Conservation (phyloP, 768 basidiomycete genomes). For the Daedalea quercina region DNA sequence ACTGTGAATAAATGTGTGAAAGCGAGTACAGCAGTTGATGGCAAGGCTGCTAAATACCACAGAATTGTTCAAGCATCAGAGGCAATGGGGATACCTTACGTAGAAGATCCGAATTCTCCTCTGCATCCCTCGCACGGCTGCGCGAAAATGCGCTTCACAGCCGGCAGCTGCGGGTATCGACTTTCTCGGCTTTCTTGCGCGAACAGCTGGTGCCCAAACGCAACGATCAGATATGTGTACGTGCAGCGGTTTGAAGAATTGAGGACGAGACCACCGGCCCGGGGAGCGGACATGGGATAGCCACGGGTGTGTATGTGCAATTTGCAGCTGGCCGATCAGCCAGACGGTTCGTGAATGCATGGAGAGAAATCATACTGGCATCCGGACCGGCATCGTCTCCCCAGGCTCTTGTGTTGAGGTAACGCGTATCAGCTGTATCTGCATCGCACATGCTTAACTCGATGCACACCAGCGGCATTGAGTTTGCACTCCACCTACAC, state of each 20-base stretch:
- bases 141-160: constrained; percentile 15
- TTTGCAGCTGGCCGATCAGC: not conserved
- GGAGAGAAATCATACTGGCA: constrained; percentile 14
- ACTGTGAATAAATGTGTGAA: not conserved
- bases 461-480: constrained; percentile 16
- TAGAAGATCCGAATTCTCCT: constrained; percentile 17
- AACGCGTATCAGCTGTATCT: not conserved
- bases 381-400: constrained; percentile 12
- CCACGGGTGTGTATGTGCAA: not conserved
- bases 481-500: constrained; percentile 12
- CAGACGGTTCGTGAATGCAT: not conserved
- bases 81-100: constrained; percentile 15
- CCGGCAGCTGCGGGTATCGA: constrained; percentile 14
- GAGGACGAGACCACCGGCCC: constrained; percentile 1
- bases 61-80: not conserved
- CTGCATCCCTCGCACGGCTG: constrained; percentile 12
- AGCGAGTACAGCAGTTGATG: not conserved
- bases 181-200: constrained; percentile 17
- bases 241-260: constrained; percentile 11
- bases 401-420: constrained; percentile 18
- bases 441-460: not conserved
- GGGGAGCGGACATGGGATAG: not conserved
- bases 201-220: constrained; percentile 2
- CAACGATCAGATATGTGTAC: constrained; percentile 11
- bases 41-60: not conserved